Evolutionary conservation across 2,329 filamentous ascomycete species (phyloP), one percentile per base, ranked within the genome.

Genomic region (Emmonsiellopsis sp.): DNA sequence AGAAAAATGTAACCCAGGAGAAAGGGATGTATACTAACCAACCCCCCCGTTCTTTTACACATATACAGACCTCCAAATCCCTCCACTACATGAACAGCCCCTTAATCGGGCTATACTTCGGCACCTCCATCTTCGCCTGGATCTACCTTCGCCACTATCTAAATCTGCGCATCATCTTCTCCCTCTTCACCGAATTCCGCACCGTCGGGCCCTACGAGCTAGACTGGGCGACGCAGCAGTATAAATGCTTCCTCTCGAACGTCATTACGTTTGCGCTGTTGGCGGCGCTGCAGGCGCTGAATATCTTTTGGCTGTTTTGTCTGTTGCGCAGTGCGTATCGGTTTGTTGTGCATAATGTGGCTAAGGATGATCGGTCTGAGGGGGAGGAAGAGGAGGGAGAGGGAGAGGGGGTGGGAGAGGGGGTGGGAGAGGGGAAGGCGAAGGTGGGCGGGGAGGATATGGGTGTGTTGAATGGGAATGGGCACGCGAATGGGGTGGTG

Each of bases 61-160:
- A 32, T 17, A 27, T 53, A 31, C 61, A 91, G 86, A 93, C 88
- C 2, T 95, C 89, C 56, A 96, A 96, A 75, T 82, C 85, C 5
- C 81, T 96, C 62, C 95, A 95, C 74, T 96, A 97, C 73, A 74
- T 96, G 61, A 87, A 95, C 66, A 83, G 84, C 53, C 75, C 80
- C 54, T 74, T 94, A 45, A 87, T 88, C n/a, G 83, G 78, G 0
- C 89, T 88, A 13, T 95, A 92, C 74, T 96, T 93, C 71, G 82
- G 80, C 65, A 60, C 86, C 61, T 96, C 95, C 74, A 86, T 94
- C 69, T 75, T 74, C 59, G 77, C 86, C 56, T 97, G 91, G 91
- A 83, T 89, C 64, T 96, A 97, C 75, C 76, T 92, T 57, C 88
- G 91, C 53, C 91, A 97, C 73, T 88, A 84, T 43, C 65, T 76